Conservation (phyloP, 208 protist species). For the Leishmania gerbilli region DNA sequence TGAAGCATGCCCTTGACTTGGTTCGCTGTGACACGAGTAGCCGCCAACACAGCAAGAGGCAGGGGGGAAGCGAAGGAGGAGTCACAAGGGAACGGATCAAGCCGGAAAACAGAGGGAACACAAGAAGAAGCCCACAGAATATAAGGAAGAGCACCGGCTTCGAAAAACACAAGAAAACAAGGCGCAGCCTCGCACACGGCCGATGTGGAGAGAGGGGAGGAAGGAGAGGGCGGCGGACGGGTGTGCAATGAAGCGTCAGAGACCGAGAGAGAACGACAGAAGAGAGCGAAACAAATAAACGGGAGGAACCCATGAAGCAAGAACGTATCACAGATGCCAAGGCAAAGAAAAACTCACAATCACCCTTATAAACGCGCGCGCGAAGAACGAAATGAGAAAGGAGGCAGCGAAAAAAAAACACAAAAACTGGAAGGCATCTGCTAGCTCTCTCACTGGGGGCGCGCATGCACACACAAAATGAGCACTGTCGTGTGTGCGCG, state of each 20-base stretch:
- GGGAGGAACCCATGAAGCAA: neutral
- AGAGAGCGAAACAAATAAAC: neutral
- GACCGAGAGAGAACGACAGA: neutral
- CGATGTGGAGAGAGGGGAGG: neutral
- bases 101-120: neutral
- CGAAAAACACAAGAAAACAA: neutral
- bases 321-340: neutral
- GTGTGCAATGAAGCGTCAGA: neutral
- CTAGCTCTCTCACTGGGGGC: neutral
- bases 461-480: neutral
- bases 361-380: neutral
- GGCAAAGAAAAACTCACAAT: neutral
- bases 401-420: neutral
- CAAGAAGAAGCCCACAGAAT: neutral
- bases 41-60: neutral
- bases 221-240: neutral
- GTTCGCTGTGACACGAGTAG: neutral
- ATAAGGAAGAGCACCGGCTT: neutral
- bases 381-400: neutral
- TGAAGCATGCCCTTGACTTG: neutral
- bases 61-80: neutral
- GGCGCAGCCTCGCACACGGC: neutral
- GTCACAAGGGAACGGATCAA: neutral
- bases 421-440: neutral
- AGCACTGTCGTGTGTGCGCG: too few species aligned